Base-by-base conservation (phyloP, 2,329 filamentous ascomycete species). In the Thelonectria olida region DNA sequence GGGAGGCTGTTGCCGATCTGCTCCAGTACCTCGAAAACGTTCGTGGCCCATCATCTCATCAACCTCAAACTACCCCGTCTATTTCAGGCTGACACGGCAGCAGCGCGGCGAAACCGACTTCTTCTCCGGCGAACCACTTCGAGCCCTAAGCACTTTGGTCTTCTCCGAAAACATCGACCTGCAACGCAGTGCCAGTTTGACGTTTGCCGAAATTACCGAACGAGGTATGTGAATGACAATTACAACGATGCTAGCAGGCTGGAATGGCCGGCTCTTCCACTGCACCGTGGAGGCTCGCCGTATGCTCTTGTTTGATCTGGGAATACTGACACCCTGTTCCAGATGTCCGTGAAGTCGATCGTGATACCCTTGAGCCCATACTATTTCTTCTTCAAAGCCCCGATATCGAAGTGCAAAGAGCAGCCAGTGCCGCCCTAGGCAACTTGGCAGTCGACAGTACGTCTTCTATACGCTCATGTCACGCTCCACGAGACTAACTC, bases 81-180 rank as follows among this genome's bases (percentile, higher is more conserved):
- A 39, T 39, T 13, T 39, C 27, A 56, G 61, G 61, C 75, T 82
- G 74, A 80, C 70, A 55, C 41, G 49, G 50, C 61, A 62, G 62
- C 77, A 97, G 96, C 91, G 96, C 75, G 91, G 90, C 75, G 96
- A 99, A 78, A 98, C 94, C 72, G 95, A 99, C 79, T 99, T 99
- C 87, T 99, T 99, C 81, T 90, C 92, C 36, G 96, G 96, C 79
- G 94, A 97, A 75, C 96, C 96, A 45, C 88, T 99, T 59, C 91
- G 92, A 79, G 95, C 96, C 45, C 83, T 99, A 58, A 97, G 93
- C 79, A 99, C 95, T 12, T 87, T 99, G 23, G 96, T 99, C 59
- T 99, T 97, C 78, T 99, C 96, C 59, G 94, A 98, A 79, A 99
- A 99, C 81, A 94, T 99, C 76, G 96, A 99, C 77, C 85, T 99